phyloP scores from a whole-genome alignment of 441 rosid genomes.

The Raphanus hybrid region DNA sequence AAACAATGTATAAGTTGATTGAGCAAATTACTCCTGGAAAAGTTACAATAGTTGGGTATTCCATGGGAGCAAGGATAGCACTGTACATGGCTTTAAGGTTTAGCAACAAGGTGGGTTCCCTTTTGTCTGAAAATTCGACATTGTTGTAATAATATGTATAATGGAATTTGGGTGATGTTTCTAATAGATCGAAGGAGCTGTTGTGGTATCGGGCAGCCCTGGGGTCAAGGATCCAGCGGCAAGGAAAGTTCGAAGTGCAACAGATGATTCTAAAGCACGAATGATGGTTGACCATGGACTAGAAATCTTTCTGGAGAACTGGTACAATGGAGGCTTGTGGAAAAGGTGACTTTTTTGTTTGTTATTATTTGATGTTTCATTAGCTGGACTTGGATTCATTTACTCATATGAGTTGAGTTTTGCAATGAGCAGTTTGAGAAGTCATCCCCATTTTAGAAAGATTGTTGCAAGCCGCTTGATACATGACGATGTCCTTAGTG shows the following conservation, averaged over 20 bases:
- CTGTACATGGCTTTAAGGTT: conserved; percentile 77
- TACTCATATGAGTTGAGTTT: conserved; percentile 22
- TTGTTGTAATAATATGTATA: conserved; percentile 10
- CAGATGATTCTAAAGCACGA: conserved; percentile 75
- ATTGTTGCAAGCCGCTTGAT: conserved; percentile 62
- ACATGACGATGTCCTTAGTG: conserved; percentile 60
- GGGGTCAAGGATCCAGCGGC: conserved; percentile 58
- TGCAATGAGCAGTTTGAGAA: conserved; percentile 68
- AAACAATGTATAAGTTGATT: conserved; percentile 53
- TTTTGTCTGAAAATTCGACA: conserved; percentile 13
- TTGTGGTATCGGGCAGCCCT: conserved; percentile 90
- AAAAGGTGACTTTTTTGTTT: conserved; percentile 55
- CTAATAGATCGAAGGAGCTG: conserved; percentile 74
- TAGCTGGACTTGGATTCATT: neutral
- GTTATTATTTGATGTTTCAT: neutral
- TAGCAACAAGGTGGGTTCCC: conserved; percentile 56
- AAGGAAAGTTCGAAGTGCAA: conserved; percentile 75
- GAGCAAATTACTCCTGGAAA: conserved; percentile 62
- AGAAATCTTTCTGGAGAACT: conserved; percentile 60
- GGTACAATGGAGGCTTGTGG: conserved; percentile 90
- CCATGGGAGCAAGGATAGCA: conserved; percentile 96
- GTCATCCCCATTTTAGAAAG: conserved; percentile 69
- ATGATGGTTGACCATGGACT: conserved; percentile 67
- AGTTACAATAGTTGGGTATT: conserved; percentile 80
- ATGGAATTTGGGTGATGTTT: conserved; percentile 15